Conservation (phyloP, 2,329 filamentous ascomycete species). For the Paracoccidioides lutzii region DNA sequence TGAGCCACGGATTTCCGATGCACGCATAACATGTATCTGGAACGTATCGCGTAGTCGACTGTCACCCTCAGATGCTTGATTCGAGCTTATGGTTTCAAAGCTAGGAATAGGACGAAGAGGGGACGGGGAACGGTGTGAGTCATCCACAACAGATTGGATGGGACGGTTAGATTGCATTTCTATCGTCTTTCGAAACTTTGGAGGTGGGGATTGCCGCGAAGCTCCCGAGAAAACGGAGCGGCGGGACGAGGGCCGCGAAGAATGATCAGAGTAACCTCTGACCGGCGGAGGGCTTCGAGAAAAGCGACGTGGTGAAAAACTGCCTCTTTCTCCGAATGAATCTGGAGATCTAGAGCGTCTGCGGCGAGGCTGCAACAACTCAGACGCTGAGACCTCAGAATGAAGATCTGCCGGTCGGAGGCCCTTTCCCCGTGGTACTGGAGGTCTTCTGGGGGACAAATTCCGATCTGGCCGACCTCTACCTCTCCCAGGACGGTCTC, state of each 20-base stretch:
- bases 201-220: slow-evolving; percentile 21
- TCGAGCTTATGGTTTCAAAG: slow-evolving; percentile 21
- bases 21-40: slow-evolving; percentile 21
- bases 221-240: slow-evolving; percentile 21
- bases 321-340: slow-evolving; percentile 15
- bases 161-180: slow-evolving; percentile 19
- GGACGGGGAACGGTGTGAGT: slow-evolving; percentile 21
- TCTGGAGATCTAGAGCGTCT: slow-evolving; percentile 23
- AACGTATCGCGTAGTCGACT: slow-evolving; percentile 22
- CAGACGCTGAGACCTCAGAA: slow-evolving; percentile 12
- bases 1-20: slow-evolving; percentile 21
- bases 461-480: slow-evolving; percentile 25
- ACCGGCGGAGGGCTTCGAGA: slow-evolving; percentile 17
- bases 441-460: slow-evolving; percentile 21
- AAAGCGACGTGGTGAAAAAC: slow-evolving; percentile 17
- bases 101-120: slow-evolving; percentile 22
- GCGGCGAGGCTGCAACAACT: slow-evolving; percentile 16
- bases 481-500: slow-evolving; percentile 24
- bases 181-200: slow-evolving; percentile 13
- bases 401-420: slow-evolving; percentile 18
- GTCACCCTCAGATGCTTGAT: slow-evolving; percentile 21
- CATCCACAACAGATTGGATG: slow-evolving; percentile 18
- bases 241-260: slow-evolving; percentile 23
- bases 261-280: slow-evolving; percentile 15
- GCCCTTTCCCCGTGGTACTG: slow-evolving; percentile 21